phyloP scores from a whole-genome alignment of 495 filamentous ascomycete genomes.

The Aspergillus olivimuriae region DNA sequence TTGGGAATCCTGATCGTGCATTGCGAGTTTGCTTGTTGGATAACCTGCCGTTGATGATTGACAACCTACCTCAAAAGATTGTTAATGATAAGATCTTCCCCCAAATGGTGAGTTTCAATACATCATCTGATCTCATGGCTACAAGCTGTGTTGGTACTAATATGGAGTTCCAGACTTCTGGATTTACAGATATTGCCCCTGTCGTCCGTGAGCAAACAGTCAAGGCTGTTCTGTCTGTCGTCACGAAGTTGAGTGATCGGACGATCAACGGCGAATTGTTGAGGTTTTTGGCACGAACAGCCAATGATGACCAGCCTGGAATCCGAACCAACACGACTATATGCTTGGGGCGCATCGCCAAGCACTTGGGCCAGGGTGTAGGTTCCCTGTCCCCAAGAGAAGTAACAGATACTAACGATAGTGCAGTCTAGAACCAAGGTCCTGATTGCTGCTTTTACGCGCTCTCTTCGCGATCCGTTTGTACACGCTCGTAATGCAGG shows the following conservation, averaged over 20 bases:
- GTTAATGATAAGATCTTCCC: slow-evolving; percentile 97
- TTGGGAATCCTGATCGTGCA: slow-evolving; percentile 85
- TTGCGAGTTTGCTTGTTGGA: slow-evolving; percentile 88
- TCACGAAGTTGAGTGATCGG: slow-evolving; percentile 84
- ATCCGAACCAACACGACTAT: slow-evolving; percentile 98
- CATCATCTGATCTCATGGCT: not conserved
- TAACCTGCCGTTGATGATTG: slow-evolving; percentile 85
- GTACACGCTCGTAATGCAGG: slow-evolving; percentile 87
- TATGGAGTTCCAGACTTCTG: slow-evolving; percentile 57
- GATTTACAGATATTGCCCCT: slow-evolving; percentile 86
- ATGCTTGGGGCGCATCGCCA: slow-evolving; percentile 91
- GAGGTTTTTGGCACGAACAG: slow-evolving; percentile 87
- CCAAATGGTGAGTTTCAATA: slow-evolving; percentile 57
- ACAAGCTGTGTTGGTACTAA: not conserved
- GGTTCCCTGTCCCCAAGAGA: slow-evolving; percentile 7
- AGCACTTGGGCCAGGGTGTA: slow-evolving; percentile 69
- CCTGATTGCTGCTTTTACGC: slow-evolving; percentile 81
- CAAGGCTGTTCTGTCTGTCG: slow-evolving; percentile 79
- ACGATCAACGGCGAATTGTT: slow-evolving; percentile 90
- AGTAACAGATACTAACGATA: slow-evolving; percentile 14
- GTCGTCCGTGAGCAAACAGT: slow-evolving; percentile 92
- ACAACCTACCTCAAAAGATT: slow-evolving; percentile 78
- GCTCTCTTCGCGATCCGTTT: slow-evolving; percentile 88
- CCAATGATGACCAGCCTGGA: slow-evolving; percentile 95
- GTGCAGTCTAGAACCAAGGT: slow-evolving; percentile 75